phyloP scores from a whole-genome alignment of 2,329 filamentous ascomycete genomes.

The Chaetothyriales sp. region DNA sequence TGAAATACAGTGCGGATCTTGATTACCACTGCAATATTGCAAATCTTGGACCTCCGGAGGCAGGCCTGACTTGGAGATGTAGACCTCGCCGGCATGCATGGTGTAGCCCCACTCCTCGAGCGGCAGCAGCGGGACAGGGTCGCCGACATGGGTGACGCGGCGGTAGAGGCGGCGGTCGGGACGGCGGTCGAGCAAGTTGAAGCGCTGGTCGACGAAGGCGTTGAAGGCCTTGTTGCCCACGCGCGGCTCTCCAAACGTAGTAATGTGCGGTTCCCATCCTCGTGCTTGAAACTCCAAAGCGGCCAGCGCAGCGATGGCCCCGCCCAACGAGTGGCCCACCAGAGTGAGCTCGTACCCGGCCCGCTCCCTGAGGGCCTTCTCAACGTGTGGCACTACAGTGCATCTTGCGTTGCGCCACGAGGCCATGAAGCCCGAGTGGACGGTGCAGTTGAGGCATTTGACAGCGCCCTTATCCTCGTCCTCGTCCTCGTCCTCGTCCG shows the following conservation, averaged over 20 bases:
- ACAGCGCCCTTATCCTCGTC: slow-evolving; percentile 20
- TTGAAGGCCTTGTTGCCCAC: slow-evolving; percentile 43
- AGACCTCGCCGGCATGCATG: slow-evolving; percentile 77
- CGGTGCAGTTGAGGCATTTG: slow-evolving; percentile 73
- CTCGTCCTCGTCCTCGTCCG: slow-evolving; percentile 8
- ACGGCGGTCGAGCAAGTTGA: slow-evolving; percentile 27
- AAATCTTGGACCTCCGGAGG: slow-evolving; percentile 57
- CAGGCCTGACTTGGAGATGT: slow-evolving; percentile 58
- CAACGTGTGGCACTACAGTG: slow-evolving; percentile 54
- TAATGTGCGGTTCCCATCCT: slow-evolving; percentile 65
- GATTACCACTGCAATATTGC: slow-evolving; percentile 55
- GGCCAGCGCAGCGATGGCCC: slow-evolving; percentile 78
- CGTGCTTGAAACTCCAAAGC: slow-evolving; percentile 64
- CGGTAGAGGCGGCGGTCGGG: slow-evolving; percentile 40
- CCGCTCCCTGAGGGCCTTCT: slow-evolving; percentile 44
- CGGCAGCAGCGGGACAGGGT: slow-evolving; percentile 80
- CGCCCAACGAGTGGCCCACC: slow-evolving; percentile 83
- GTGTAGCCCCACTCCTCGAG: slow-evolving; percentile 76
- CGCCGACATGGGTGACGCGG: slow-evolving; percentile 70
- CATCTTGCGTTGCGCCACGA: slow-evolving; percentile 68
- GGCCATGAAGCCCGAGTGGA: slow-evolving; percentile 77
- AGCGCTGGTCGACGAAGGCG: slow-evolving; percentile 41
- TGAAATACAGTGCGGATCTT: slow-evolving; percentile 59
- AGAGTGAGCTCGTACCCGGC: slow-evolving; percentile 62
- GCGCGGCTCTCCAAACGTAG: slow-evolving; percentile 82